Base-by-base conservation (phyloP, 345 rosid genomes). In the Triadica sebifera region DNA sequence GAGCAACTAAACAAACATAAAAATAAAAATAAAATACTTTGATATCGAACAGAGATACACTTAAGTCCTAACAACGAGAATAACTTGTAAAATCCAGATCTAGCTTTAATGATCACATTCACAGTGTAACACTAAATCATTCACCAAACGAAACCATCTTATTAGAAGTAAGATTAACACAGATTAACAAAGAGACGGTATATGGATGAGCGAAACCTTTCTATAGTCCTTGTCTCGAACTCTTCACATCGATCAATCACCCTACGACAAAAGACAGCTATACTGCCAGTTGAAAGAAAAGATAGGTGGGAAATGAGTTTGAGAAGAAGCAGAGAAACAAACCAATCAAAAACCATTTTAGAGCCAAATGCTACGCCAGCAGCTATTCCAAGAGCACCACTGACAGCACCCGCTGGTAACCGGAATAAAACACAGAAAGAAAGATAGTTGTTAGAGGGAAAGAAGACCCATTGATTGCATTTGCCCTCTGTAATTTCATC, bases 211-310 rank as follows among this genome's bases (percentile, higher is more conserved):
- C 24, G 0, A 72, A 61, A 72, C 75, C 75, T 72, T 49, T 72
- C 58, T 13, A 72, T 29, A 61, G 58, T 62, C 34, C 67, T 72
- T 7, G 67, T 72, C 67, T 72, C 75, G 41, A 72, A 47, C 46
- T 72, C 75, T 47, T 72, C 75, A 20, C 38, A 72, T 19, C 75
- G 67, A 51, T 72, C 75, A 41, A 60, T 47, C 24, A 72, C 34
- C 75, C 75, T 72, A 45, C 45, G 37, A 19, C 5, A 60, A 15
- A 34, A 60, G 34, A 29, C 34, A 29, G 34, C 34, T 29, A 1
- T 29, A 29, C 34, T 29, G 34, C 34, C 34, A 29, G 2, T 29
- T 29, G 34, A 29, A 29, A 29, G 34, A 29, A 29, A 29, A 29
- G 34, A 29, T 29, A 29, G 34, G 6, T 6, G 19, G 19, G 13